Base-by-base conservation (phyloP, 495 filamentous ascomycete species). In the Rhypophila decipiens region DNA sequence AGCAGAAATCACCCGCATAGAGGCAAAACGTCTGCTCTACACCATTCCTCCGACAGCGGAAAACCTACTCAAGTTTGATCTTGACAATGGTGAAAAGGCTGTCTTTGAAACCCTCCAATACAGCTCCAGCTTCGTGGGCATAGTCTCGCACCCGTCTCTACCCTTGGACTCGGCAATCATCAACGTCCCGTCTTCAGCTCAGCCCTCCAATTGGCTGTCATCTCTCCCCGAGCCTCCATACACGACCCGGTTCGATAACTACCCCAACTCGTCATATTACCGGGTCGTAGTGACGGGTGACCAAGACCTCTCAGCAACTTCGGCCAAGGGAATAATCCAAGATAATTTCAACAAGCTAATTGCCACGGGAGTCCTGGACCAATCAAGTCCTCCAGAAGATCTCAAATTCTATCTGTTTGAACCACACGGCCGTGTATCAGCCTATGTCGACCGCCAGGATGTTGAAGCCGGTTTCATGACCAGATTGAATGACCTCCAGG, bases 401-500 rank as follows among this genome's bases (percentile, higher is more conserved):
- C 44, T 67, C n/a, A 59, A 58, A 39, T 64, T 63, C 52, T 46
- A 65, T 9, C 52, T 46, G 17, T 69, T 68, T 29, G 44, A 58
- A 17, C 46, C 49, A 4, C 68, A 70, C 44, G 59, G 60, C 9
- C 51, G 58, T 17, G 59, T 70, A 47, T 52, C 52, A 29, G 56
- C 59, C 17, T 58, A 56, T 3, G 60, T 58, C 2, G 50, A 64
- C 4, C 47, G 49, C 2, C 60, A 66, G 15, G 57, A 63, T 21
- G 46, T 71, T 35, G 50, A 57, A 31, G 37, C 38, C 18, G 69
- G 69, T 0, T 69, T 69, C 35, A 65, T 65, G 15, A 56, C 63
- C 51, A 46, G 61, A 36, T 37, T 72, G 18, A 61, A 70, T 27
- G 58, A 52, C 7, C 52, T 73, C 4, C 70, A 75, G 51, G 70